These are phyloP conservation scores for Fusarium multiceps DNA, from an alignment of 2,329 filamentous ascomycete species.

Conservation along the genomic window DNA sequence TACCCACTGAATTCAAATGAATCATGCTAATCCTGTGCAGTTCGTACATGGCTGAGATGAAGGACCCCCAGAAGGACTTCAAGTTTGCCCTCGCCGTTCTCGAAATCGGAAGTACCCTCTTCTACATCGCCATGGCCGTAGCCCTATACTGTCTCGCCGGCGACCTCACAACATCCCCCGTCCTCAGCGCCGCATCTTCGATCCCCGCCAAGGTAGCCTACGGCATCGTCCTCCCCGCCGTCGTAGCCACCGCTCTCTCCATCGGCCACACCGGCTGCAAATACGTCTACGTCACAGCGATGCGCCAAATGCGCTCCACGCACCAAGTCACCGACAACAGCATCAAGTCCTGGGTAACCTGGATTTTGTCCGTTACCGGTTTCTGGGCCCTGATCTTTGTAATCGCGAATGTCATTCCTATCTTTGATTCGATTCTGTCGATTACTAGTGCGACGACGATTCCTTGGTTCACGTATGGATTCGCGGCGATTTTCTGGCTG, in stretches of 20 bases:
- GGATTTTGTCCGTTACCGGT: constrained; percentile 35
- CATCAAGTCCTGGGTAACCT: constrained; percentile 44
- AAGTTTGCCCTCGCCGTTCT: constrained; percentile 37
- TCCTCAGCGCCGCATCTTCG: constrained; percentile 37
- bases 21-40: background rate
- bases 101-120: constrained; percentile 39
- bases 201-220: constrained; percentile 45
- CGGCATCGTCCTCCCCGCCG: constrained; percentile 41
- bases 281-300: constrained; percentile 38
- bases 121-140: constrained; percentile 43
- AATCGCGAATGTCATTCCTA: constrained; percentile 45
- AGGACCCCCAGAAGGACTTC: constrained; percentile 38
- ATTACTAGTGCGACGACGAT: constrained; percentile 44
- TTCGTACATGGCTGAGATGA: constrained; percentile 45
- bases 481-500: constrained; percentile 44
- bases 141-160: constrained; percentile 43
- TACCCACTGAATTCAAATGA: too few species aligned
- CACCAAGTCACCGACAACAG: constrained; percentile 39
- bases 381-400: constrained; percentile 46
- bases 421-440: constrained; percentile 46
- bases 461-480: constrained; percentile 45
- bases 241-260: constrained; percentile 41
- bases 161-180: constrained; percentile 38
- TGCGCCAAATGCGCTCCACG: constrained; percentile 33
- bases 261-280: constrained; percentile 46